These are phyloP conservation scores for Pyrenopolyporus hunteri DNA, from an alignment of 495 filamentous ascomycete species.

Conservation along the genomic window DNA sequence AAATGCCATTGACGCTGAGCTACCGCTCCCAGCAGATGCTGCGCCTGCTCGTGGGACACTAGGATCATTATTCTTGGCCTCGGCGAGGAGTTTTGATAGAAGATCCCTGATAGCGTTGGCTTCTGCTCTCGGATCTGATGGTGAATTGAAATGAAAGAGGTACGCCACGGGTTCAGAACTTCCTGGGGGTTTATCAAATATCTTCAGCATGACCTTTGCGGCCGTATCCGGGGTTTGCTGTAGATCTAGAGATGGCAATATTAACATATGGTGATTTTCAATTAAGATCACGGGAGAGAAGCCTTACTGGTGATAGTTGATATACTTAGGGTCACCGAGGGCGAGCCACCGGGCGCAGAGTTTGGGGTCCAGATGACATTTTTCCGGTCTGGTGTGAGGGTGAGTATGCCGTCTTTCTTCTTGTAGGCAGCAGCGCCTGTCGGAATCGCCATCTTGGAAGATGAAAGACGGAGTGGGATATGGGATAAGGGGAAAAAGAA, in stretches of 20 bases:
- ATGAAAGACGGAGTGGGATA: no score
- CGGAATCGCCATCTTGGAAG: constrained; percentile 59
- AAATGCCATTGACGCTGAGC: constrained; percentile 54
- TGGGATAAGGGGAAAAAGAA: not conserved
- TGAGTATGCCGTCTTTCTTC: constrained; percentile 91
- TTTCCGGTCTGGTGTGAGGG: constrained; percentile 69
- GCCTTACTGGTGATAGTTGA: constrained; percentile 76
- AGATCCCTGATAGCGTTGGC: constrained; percentile 82
- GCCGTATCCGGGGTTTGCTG: constrained; percentile 86
- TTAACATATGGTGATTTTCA: constrained; percentile 5
- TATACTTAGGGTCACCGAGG: constrained; percentile 71
- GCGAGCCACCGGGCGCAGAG: constrained; percentile 57
- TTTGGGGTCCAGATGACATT: constrained; percentile 82
- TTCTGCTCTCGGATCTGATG: constrained; percentile 75
- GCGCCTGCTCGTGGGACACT: constrained; percentile 49
- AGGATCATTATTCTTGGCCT: constrained; percentile 63
- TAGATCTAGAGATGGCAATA: constrained; percentile 62
- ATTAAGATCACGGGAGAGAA: not conserved
- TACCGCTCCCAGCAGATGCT: constrained; percentile 52
- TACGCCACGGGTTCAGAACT: constrained; percentile 67
- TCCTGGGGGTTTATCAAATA: constrained; percentile 70
- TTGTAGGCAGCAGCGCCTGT: constrained; percentile 83
- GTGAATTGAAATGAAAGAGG: constrained; percentile 85
- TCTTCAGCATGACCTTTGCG: constrained; percentile 88
- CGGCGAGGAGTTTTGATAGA: constrained; percentile 76